A percentile compares a stretch with the other conserved stretches of the same genome.
These are phyloP conservation scores for Xylariaceae sp. DNA, from an alignment of 2,329 filamentous ascomycete species.

Conservation along the genomic window DNA sequence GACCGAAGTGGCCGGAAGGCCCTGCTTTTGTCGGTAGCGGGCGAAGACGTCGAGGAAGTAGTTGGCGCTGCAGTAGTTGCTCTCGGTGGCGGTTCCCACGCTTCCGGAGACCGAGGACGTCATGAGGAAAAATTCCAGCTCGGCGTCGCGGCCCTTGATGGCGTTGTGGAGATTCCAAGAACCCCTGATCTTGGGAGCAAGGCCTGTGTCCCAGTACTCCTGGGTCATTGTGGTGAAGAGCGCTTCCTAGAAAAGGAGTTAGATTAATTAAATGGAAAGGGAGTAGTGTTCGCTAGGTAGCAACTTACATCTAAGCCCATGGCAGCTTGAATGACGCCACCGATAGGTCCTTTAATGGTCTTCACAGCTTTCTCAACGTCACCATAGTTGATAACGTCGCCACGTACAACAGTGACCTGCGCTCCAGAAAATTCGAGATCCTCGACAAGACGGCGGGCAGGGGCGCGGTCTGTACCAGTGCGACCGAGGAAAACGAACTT, in stretches of 20 bases:
- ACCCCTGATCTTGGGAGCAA: constrained; percentile 28
- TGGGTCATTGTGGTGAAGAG: not conserved
- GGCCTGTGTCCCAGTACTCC: constrained; percentile 28
- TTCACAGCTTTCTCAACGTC: constrained; percentile 17
- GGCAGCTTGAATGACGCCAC: constrained; percentile 31
- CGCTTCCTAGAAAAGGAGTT: not conserved
- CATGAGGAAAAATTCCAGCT: constrained; percentile 39
- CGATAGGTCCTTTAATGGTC: constrained; percentile 7
- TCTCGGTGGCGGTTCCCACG: constrained; percentile 37
- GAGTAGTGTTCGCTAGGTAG: constrained; percentile 14
- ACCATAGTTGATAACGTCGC: constrained; percentile 23
- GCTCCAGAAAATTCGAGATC: not conserved
- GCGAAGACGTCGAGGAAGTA: constrained; percentile 41
- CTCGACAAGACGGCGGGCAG: not conserved
- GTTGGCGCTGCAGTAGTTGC: constrained; percentile 43
- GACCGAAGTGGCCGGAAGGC: constrained; percentile 31
- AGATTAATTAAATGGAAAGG: not conserved
- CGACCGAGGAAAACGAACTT: not conserved
- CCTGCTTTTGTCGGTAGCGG: constrained; percentile 28
- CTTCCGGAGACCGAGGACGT: constrained; percentile 34
- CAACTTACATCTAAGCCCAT: constrained; percentile 39
- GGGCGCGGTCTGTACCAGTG: not conserved
- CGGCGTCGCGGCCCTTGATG: constrained; percentile 12
- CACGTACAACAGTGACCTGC: constrained; percentile 23
- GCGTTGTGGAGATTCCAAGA: constrained; percentile 32